Percentiles rank a stretch among this genome's conserved stretches.
Conservation (phyloP, 257 asterid species). For the Petunia axillaris region DNA sequence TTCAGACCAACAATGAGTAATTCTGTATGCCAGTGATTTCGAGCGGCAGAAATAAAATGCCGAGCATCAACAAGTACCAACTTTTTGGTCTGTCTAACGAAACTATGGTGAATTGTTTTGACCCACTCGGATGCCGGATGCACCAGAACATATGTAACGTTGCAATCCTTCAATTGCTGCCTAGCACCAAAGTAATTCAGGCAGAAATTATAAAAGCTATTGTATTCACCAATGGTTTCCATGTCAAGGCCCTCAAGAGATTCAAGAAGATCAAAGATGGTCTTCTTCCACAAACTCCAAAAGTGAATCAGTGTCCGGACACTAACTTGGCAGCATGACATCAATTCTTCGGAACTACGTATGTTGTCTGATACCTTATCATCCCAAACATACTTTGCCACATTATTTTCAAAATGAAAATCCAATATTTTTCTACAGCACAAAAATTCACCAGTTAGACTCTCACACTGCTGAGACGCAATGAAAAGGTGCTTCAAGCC, state of each 20-base stretch:
- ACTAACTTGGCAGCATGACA: conserved; percentile 41
- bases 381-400: conserved; percentile 43
- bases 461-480: conserved; percentile 30
- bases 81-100: conserved; percentile 28
- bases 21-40: conserved; percentile 47
- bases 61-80: conserved; percentile 37
- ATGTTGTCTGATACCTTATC: conserved; percentile 29
- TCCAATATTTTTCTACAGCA: conserved; percentile 50
- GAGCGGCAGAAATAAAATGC: conserved; percentile 50
- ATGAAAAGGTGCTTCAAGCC: conserved; percentile 38
- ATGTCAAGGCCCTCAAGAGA: conserved; percentile 40
- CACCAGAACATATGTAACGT: conserved; percentile 37
- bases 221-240: conserved; percentile 10
- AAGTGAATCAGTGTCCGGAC: conserved; percentile 43
- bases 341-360: conserved; percentile 31
- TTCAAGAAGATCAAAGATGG: conserved; percentile 32
- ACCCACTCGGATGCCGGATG: conserved; percentile 63
- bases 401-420: conserved; percentile 38
- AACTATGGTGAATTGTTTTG: conserved; percentile 34
- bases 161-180: conserved; percentile 31
- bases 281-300: conserved; percentile 51
- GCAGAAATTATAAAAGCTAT: conserved; percentile 37
- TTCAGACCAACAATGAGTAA: conserved; percentile 41
- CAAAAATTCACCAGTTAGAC: conserved; percentile 40
- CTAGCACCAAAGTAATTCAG: conserved; percentile 56